Evolutionary conservation across 2,329 filamentous ascomycete species (phyloP), one percentile per base, ranked within the genome.

Genomic region (Fusarium gaditjirri): DNA sequence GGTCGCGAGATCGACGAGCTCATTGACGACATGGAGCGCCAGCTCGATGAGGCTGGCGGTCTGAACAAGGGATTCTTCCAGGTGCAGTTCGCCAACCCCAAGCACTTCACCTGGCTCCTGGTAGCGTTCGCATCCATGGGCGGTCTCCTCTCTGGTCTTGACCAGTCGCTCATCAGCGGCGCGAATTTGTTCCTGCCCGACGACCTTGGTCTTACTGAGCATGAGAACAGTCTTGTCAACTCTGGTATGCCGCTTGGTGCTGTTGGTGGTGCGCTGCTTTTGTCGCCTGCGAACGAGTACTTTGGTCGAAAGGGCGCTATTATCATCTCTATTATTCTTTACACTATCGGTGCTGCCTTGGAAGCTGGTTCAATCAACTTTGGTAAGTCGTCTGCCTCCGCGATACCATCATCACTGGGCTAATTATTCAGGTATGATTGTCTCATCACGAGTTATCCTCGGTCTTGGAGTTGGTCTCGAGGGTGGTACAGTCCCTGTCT

Each of bases 71-170:
- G 83, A 42, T 82, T 84, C 68, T 89, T 90, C 76, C 83, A 91
- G 43, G 70, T 91, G 46, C 81, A 87, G 39, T 90, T 92, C 25
- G 54, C 66, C 55, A 86, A 92, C 78, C 89, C 90, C 0, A 87
- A 89, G 76, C 77, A 81, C 61, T 94, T 93, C 78, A 93, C 91
- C 31, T 92, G 87, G 83, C 81, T 92, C 21, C 85, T 93, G 19
- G 90, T 92, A 47, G 89, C 86, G 2, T 93, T 93, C 74, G 91
- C 91, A n/a, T 92, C 89, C 21, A 92, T 93, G 90, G 91, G 92
- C 54, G 92, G 92, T 78, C 83, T 94, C 27, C 86, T 93, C 1
- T 92, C 90, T 3, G 92, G 92, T 67, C 85, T 94, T 25, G 92
- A 94, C 76, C 92, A 94, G 80, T 92, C 89, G 49, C 83, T 93